phyloP scores from a whole-genome alignment of 495 filamentous ascomycete genomes.

The Apodospora peruviana region DNA sequence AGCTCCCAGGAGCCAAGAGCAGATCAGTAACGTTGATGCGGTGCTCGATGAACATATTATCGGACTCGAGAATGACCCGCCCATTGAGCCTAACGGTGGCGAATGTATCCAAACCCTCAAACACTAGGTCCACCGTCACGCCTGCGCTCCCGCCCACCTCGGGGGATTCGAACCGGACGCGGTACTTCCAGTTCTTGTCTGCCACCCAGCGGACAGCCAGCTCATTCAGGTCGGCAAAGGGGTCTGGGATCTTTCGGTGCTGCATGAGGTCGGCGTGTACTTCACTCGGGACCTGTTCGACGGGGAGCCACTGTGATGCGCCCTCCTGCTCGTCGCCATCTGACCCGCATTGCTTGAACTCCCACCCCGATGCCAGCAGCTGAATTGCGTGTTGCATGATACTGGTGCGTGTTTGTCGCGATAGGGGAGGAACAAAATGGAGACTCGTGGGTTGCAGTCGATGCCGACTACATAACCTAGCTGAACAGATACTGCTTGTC shows the following conservation, averaged over 20 bases:
- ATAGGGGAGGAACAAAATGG: too few relatives aligned
- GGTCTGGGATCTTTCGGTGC: conserved; percentile 46
- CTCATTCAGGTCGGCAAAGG: conserved; percentile 66
- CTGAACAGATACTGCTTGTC: too few relatives aligned
- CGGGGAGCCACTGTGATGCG: conserved; percentile 15
- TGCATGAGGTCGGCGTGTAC: conserved; percentile 21
- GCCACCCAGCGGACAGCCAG: conserved; percentile 61
- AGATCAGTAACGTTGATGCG: conserved; percentile 30
- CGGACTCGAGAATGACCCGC: conserved; percentile 47
- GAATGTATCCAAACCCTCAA: conserved; percentile 72
- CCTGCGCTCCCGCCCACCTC: too few relatives aligned
- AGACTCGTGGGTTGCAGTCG: too few relatives aligned
- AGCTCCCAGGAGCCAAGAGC: conserved; percentile 3
- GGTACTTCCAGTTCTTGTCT: conserved; percentile 59
- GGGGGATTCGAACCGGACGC: conserved; percentile 36
- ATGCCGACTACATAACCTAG: too few relatives aligned
- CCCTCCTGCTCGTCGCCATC: conserved; percentile 1
- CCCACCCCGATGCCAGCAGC: conserved; percentile 11
- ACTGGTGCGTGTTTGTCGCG: too few relatives aligned
- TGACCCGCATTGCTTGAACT: conserved; percentile 9
- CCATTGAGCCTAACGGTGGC: conserved; percentile 62
- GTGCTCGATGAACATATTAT: conserved; percentile 64
- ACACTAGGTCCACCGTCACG: conserved; percentile 48
- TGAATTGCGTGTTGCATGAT: not conserved
- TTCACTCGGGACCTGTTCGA: conserved; percentile 14